Evolutionary conservation across 1,284 basidiomycete genomes (phyloP).

Genomic region (Cryptococcus hybrid): DNA sequence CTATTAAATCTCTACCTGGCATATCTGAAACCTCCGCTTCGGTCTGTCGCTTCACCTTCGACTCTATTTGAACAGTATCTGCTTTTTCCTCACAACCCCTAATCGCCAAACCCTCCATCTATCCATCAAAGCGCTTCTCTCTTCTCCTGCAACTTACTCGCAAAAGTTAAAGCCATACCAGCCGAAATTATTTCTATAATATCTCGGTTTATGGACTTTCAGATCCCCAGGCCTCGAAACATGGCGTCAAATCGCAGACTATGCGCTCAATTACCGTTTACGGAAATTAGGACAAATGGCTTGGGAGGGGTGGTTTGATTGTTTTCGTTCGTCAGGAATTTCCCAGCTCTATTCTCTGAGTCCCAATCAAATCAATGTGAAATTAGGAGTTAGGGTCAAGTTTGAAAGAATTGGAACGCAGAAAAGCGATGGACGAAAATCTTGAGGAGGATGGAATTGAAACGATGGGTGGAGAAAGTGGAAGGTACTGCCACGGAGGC

Average conservation of each 20-base stretch:
- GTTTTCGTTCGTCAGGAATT: background rate
- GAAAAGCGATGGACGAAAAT: constrained; percentile 10
- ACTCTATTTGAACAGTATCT: background rate
- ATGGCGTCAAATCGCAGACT: constrained; percentile 19
- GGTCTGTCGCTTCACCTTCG: background rate
- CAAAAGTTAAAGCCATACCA: background rate
- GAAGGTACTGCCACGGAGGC: background rate
- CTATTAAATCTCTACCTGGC: constrained; percentile 11
- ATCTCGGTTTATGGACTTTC: background rate
- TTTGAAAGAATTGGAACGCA: constrained; percentile 9
- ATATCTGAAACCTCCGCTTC: background rate
- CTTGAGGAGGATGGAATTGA: constrained; percentile 1
- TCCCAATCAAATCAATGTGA: background rate
- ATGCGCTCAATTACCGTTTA: constrained; percentile 5
- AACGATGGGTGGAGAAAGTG: constrained; percentile 8
- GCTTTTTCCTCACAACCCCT: background rate
- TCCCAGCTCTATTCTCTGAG: background rate
- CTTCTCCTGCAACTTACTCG: background rate
- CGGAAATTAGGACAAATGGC: constrained; percentile 3
- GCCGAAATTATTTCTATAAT: background rate
- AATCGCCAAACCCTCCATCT: constrained; percentile 21
- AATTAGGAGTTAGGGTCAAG: background rate
- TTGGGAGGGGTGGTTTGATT: constrained; percentile 14
- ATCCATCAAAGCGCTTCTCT: constrained; percentile 3
- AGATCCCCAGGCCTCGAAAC: constrained; percentile 23